A percentile compares a stretch with the other conserved stretches of the same genome.
Evolutionary conservation across 805 yeast genomes (phyloP).

Genomic region (Zygosaccharomyces bisporus): DNA sequence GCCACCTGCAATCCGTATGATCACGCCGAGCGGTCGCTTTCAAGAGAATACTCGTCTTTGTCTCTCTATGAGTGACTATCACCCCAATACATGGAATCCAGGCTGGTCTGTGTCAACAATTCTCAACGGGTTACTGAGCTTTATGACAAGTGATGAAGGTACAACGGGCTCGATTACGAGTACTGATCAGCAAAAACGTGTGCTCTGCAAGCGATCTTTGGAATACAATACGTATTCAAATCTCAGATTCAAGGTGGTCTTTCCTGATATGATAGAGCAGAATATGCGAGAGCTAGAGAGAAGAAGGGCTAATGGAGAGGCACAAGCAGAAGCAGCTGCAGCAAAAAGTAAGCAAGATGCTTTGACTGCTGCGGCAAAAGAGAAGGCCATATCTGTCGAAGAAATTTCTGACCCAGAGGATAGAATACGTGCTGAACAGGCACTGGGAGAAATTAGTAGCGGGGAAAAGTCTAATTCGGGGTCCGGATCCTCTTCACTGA

Average conservation of each 20-base stretch:
- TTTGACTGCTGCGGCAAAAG: conserved; percentile 31
- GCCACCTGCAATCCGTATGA: conserved; percentile 86
- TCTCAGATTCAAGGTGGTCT: conserved; percentile 54
- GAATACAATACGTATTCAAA: conserved; percentile 57
- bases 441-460: conserved; percentile 19
- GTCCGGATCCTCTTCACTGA: conserved; percentile 17
- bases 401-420: conserved; percentile 64
- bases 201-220: conserved; percentile 56
- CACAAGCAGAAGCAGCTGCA: conserved; percentile 7
- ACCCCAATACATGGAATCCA: conserved; percentile 94
- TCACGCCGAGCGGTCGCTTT: conserved; percentile 88
- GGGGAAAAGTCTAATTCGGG: conserved; percentile 10
- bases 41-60: conserved; percentile 77
- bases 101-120: conserved; percentile 93
- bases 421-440: conserved; percentile 49
- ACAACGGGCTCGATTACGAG: conserved; percentile 81
- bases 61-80: conserved; percentile 90
- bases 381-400: conserved; percentile 35
- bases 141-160: conserved; percentile 83
- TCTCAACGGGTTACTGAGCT: conserved; percentile 78
- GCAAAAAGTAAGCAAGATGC: conserved; percentile 22
- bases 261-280: conserved; percentile 58
- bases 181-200: conserved; percentile 51
- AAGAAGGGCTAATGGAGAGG: conserved; percentile 18
- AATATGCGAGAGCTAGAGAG: conserved; percentile 27